These are phyloP conservation scores for Skeletonema costatum DNA, from an alignment of 108 stramenopile genomes.

Conservation along the genomic window DNA sequence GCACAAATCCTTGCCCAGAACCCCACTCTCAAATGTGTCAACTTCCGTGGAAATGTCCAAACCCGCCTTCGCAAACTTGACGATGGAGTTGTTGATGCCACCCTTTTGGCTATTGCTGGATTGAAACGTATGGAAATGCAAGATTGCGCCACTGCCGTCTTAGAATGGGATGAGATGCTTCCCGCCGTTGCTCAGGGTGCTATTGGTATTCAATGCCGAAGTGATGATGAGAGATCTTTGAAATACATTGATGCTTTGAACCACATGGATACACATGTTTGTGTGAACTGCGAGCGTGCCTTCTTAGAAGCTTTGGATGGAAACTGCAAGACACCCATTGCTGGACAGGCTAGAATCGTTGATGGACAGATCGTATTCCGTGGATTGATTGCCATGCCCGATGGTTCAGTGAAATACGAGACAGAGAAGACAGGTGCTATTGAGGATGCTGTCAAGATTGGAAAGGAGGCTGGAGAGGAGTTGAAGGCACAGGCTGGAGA, in stretches of 20 bases:
- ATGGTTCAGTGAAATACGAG: constrained; percentile 86
- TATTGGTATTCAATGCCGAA: constrained; percentile 99
- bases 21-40: constrained; percentile 96
- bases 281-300: constrained; percentile 98
- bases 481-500: constrained; percentile 90
- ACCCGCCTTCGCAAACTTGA: constrained; percentile 98
- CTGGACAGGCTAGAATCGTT: constrained; percentile 93
- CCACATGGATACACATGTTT: constrained; percentile 89
- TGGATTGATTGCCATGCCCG: constrained; percentile 94
- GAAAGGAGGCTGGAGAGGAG: constrained; percentile 81
- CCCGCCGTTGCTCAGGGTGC: constrained; percentile 99
- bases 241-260: constrained; percentile 94
- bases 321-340: constrained; percentile 99
- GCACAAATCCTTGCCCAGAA: constrained; percentile 95
- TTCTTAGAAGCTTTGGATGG: constrained; percentile 98
- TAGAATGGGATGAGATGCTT: constrained; percentile 97
- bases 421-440: constrained; percentile 76
- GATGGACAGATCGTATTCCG: constrained; percentile 88
- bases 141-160: constrained; percentile 87
- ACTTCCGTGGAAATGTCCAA: constrained; percentile 99
- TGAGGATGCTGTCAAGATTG: constrained; percentile 82
- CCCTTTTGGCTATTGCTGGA: constrained; percentile 97
- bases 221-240: constrained; percentile 88
- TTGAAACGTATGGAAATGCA: constrained; percentile 98
- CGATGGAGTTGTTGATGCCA: constrained; percentile 98